A percentile compares a stretch with the other conserved stretches of the same genome.
Conservation (phyloP, 352 stramenopile species). For the Phytophthora constricta region DNA sequence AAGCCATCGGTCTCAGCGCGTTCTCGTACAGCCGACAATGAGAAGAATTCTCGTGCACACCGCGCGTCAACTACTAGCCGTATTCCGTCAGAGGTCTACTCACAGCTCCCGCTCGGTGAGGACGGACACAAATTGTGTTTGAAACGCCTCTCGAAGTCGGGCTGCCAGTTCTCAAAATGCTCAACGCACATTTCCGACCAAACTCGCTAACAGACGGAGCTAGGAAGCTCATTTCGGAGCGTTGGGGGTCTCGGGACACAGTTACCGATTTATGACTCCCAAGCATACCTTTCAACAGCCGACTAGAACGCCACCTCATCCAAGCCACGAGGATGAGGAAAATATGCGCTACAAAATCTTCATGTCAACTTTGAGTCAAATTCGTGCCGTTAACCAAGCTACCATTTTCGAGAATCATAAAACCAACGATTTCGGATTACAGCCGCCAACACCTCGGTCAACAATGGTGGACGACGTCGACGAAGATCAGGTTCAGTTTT, state of each 20-base stretch:
- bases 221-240: neutral
- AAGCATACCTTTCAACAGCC: neutral
- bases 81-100: constrained; percentile 1
- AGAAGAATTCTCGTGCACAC: neutral
- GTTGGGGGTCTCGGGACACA: constrained; percentile 3
- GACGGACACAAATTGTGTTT: constrained; percentile 9
- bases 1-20: neutral
- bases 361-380: constrained; percentile 13
- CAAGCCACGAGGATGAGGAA: neutral
- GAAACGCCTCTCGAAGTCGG: constrained; percentile 7
- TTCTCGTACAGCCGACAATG: neutral
- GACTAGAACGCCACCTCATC: neutral
- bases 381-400: constrained; percentile 7
- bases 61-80: neutral
- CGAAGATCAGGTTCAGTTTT: constrained; percentile 4
- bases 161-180: constrained; percentile 10
- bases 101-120: neutral
- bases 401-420: constrained; percentile 4
- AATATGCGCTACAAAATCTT: constrained; percentile 1
- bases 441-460: neutral
- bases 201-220: neutral
- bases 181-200: constrained; percentile 15
- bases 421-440: neutral
- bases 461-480: constrained; percentile 1
- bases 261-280: constrained; percentile 13